phyloP scores from a whole-genome alignment of 2,329 filamentous ascomycete genomes.

The Colletotrichum sidae region DNA sequence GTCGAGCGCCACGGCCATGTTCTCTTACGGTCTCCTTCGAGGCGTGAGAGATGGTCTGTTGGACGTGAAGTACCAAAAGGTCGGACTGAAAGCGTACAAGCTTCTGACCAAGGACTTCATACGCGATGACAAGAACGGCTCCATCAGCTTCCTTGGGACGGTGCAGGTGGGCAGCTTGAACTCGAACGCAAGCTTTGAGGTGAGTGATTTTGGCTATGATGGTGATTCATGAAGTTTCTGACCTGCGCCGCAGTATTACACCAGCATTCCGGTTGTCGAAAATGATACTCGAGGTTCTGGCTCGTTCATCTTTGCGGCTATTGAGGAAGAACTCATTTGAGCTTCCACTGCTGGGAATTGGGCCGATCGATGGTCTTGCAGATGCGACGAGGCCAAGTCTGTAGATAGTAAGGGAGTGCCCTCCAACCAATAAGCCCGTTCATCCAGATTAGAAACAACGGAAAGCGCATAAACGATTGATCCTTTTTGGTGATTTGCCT shows the following conservation, averaged over 20 bases:
- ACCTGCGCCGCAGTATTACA: constrained; percentile 13
- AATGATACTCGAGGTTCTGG: constrained; percentile 23
- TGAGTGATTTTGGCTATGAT: constrained; percentile 40
- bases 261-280: constrained; percentile 25
- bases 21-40: constrained; percentile 63
- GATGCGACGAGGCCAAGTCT: too few species aligned
- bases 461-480: too few species aligned
- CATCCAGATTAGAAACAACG: too few species aligned
- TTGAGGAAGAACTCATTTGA: constrained; percentile 16
- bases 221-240: neutral
- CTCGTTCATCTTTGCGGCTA: constrained; percentile 27
- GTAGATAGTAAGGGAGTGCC: too few species aligned
- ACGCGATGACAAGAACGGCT: constrained; percentile 57
- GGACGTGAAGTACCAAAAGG: constrained; percentile 50
- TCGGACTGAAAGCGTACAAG: constrained; percentile 48
- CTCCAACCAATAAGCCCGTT: too few species aligned
- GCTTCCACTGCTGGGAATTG: neutral
- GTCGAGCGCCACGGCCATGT: constrained; percentile 69
- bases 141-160: constrained; percentile 62
- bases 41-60: constrained; percentile 47
- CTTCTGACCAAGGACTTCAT: constrained; percentile 58
- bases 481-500: neutral
- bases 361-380: too few species aligned
- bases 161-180: constrained; percentile 64
- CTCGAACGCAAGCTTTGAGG: constrained; percentile 61